phyloP scores from a whole-genome alignment of 345 rosid species.

The Camelina neglecta region DNA sequence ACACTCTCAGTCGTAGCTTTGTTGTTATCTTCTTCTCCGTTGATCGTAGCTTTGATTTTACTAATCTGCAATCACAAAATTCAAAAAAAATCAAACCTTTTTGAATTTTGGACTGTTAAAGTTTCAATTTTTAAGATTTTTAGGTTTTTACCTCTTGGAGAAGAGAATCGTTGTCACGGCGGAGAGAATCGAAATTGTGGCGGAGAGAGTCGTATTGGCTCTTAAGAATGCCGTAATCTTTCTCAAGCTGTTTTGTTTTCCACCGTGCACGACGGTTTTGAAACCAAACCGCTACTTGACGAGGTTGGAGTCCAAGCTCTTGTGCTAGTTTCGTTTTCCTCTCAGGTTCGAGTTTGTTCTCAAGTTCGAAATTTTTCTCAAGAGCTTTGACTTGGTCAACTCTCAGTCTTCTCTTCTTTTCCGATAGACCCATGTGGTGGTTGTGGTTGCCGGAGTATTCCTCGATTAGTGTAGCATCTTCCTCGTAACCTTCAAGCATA shows the following conservation, averaged over 20 bases:
- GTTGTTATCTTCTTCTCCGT: conserved; percentile 40
- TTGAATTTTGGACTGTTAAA: background rate
- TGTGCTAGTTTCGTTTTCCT: conserved; percentile 83
- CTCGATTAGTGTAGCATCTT: conserved; percentile 69
- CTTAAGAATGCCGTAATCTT: conserved; percentile 69
- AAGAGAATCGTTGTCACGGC: conserved; percentile 77
- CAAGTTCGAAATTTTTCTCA: conserved; percentile 84
- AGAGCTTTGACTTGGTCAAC: conserved; percentile 83
- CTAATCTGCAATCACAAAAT: conserved; percentile 55
- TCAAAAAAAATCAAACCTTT: background rate
- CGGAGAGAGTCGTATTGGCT: conserved; percentile 65
- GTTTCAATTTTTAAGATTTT: background rate
- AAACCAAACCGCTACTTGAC: conserved; percentile 94
- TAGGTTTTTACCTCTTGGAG: conserved; percentile 66
- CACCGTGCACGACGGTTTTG: conserved; percentile 91
- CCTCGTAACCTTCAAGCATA: conserved; percentile 81
- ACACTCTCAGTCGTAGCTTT: conserved; percentile 51
- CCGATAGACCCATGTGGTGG: conserved; percentile 54
- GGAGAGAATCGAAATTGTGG: conserved; percentile 61
- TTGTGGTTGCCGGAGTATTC: conserved; percentile 50
- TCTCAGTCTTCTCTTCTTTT: conserved; percentile 81
- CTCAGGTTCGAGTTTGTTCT: conserved; percentile 87
- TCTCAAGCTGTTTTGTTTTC: conserved; percentile 84
- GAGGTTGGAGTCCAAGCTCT: conserved; percentile 82
- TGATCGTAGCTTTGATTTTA: conserved; percentile 73